phyloP scores from a whole-genome alignment of 1,139 yeast species.

The Kodamaea sp. region DNA sequence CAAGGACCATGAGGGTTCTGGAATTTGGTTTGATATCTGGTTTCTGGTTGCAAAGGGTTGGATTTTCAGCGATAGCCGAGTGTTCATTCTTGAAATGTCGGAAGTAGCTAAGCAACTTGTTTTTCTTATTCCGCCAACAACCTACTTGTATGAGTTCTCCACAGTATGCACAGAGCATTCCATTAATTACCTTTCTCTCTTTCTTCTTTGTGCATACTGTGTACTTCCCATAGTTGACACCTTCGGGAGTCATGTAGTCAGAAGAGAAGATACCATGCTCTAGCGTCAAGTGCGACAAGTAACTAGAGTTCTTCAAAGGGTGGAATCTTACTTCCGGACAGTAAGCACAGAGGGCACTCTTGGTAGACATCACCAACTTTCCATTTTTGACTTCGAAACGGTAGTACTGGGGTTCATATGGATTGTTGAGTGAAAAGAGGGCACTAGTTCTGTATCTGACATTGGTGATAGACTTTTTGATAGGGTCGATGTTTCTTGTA shows the following conservation, averaged over 20 bases:
- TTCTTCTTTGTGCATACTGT: slow-evolving; percentile 4
- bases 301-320: slow-evolving; percentile 35
- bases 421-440: slow-evolving; percentile 18
- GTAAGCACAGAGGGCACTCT: slow-evolving; percentile 37
- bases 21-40: slow-evolving; percentile 12
- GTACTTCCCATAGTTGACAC: slow-evolving; percentile 18
- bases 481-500: slow-evolving; percentile 8
- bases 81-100: slow-evolving; percentile 20
- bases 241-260: slow-evolving; percentile 29
- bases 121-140: slow-evolving; percentile 20
- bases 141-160: slow-evolving; percentile 19
- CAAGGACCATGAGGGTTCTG: slow-evolving; percentile 12
- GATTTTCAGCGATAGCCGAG: slow-evolving; percentile 8
- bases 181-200: slow-evolving; percentile 10
- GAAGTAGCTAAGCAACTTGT: slow-evolving; percentile 21
- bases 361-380: slow-evolving; percentile 21
- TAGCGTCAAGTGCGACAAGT: slow-evolving; percentile 35
- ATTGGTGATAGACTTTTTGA: slow-evolving; percentile 12
- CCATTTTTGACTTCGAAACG: slow-evolving; percentile 25
- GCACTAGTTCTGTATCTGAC: slow-evolving; percentile 23
- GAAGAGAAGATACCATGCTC: slow-evolving; percentile 39
- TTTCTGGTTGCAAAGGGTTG: slow-evolving; percentile 3
- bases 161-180: slow-evolving; percentile 21
- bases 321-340: slow-evolving; percentile 31
- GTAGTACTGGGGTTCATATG: slow-evolving; percentile 32